These are phyloP conservation scores for Parastagonospora avenae DNA, from an alignment of 2,329 filamentous ascomycete species.

Conservation along the genomic window DNA sequence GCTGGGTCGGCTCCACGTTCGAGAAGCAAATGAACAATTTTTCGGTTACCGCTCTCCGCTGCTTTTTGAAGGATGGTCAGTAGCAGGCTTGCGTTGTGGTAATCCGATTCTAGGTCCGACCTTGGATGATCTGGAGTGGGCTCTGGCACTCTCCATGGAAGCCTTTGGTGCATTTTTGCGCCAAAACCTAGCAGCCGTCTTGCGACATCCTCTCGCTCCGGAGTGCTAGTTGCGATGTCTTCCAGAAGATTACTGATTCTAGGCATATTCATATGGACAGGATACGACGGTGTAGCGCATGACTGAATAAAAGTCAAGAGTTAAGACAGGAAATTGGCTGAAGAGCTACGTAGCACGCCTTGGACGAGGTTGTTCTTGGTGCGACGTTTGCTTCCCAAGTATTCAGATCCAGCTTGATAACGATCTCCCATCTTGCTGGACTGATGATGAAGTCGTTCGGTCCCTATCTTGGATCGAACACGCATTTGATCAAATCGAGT, in stretches of 20 bases:
- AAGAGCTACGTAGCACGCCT: too few species aligned
- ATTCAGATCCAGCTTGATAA: too few species aligned
- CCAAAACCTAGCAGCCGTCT: not conserved
- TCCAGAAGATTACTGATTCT: not conserved
- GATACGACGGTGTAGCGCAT: too few species aligned
- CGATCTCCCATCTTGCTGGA: too few species aligned
- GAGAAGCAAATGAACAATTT: conserved; percentile 6
- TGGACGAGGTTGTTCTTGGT: too few species aligned
- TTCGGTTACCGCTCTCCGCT: conserved; percentile 6
- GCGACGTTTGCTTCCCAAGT: too few species aligned
- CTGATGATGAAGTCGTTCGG: too few species aligned
- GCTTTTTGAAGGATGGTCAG: conserved; percentile 1
- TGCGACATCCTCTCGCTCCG: conserved; percentile 6
- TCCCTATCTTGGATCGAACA: too few species aligned
- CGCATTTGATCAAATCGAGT: too few species aligned
- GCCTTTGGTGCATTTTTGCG: not conserved
- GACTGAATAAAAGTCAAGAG: too few species aligned
- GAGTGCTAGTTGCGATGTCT: not conserved
- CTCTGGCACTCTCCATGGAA: not conserved
- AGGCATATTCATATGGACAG: too few species aligned
- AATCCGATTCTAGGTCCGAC: not conserved
- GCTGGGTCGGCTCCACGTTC: conserved; percentile 2
- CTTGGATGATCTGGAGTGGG: not conserved
- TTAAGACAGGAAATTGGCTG: too few species aligned
- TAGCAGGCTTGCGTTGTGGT: not conserved